Percentiles rank a stretch among this genome's conserved stretches.
Conservation (phyloP, 2,329 filamentous ascomycete genomes). For the Amphichorda felina region DNA sequence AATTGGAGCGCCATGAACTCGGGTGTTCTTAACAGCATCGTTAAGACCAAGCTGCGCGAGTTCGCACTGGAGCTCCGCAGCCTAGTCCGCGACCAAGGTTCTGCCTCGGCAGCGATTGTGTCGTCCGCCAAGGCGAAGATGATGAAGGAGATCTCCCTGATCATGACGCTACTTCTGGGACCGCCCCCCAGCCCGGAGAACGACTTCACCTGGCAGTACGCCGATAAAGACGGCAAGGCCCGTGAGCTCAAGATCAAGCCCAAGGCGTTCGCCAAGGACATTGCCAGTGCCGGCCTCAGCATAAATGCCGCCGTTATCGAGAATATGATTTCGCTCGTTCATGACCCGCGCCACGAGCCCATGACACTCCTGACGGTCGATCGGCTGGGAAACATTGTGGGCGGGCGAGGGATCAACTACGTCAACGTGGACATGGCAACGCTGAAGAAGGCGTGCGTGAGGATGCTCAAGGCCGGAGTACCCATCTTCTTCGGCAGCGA, state of each 20-base stretch:
- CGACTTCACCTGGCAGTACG: slow-evolving; percentile 71
- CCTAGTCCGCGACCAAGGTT: slow-evolving; percentile 25
- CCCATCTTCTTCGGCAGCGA: slow-evolving; percentile 86
- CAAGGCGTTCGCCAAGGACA: slow-evolving; percentile 57
- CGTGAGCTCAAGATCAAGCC: slow-evolving; percentile 55
- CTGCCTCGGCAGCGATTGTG: slow-evolving; percentile 20
- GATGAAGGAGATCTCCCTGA: slow-evolving; percentile 67
- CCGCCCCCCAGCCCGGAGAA: slow-evolving; percentile 59
- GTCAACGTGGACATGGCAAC: slow-evolving; percentile 67
- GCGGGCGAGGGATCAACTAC: slow-evolving; percentile 65
- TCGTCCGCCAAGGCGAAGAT: slow-evolving; percentile 56
- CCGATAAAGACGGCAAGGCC: slow-evolving; percentile 55
- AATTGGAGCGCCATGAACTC: slow-evolving; percentile 67
- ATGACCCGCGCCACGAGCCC: slow-evolving; percentile 72
- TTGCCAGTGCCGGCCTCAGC: slow-evolving; percentile 39
- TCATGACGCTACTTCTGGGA: slow-evolving; percentile 74
- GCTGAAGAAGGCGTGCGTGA: slow-evolving; percentile 62
- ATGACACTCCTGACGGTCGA: slow-evolving; percentile 63
- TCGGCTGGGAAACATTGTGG: slow-evolving; percentile 70
- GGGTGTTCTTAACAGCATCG: slow-evolving; percentile 54
- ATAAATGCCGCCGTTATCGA: slow-evolving; percentile 50
- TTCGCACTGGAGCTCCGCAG: slow-evolving; percentile 62
- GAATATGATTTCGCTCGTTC: slow-evolving; percentile 67
- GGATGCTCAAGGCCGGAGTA: slow-evolving; percentile 65
- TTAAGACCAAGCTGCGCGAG: slow-evolving; percentile 82